Conservation (phyloP, 2,329 filamentous ascomycete genomes). For the Diplodia sapinea region DNA sequence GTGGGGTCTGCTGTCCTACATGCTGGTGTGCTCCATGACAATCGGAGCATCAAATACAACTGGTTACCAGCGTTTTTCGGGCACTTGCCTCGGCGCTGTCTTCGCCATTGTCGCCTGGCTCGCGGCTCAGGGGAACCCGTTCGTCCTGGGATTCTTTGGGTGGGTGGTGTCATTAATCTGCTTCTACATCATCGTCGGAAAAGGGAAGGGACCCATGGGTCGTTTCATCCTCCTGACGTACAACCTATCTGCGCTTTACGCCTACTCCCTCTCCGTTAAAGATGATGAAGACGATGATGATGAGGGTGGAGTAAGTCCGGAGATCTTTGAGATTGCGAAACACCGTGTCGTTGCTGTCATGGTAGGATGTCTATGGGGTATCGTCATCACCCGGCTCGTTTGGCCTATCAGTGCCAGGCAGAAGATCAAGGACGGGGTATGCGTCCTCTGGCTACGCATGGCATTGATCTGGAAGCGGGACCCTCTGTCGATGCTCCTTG, state of each 20-base stretch:
- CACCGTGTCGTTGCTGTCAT: slow-evolving; percentile 89
- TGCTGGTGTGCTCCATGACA: slow-evolving; percentile 98
- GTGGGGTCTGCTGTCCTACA: slow-evolving; percentile 95
- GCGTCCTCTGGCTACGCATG: slow-evolving; percentile 92
- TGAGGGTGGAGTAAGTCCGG: slow-evolving; percentile 80
- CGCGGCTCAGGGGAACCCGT: slow-evolving; percentile 73
- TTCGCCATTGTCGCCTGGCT: slow-evolving; percentile 81
- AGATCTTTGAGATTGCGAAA: slow-evolving; percentile 84
- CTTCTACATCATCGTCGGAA: slow-evolving; percentile 87
- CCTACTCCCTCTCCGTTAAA: slow-evolving; percentile 82
- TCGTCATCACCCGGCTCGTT: slow-evolving; percentile 85
- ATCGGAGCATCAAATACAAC: slow-evolving; percentile 96
- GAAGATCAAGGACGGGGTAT: slow-evolving; percentile 88
- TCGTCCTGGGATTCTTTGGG: slow-evolving; percentile 78
- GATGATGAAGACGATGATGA: slow-evolving; percentile 83
- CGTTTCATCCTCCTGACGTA: slow-evolving; percentile 95
- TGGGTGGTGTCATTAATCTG: slow-evolving; percentile 81
- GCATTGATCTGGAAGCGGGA: slow-evolving; percentile 95
- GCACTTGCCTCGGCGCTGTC: slow-evolving; percentile 80
- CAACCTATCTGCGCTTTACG: slow-evolving; percentile 92
- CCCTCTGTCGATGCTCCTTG: slow-evolving; percentile 73
- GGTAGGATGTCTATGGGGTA: slow-evolving; percentile 86
- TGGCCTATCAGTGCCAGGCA: slow-evolving; percentile 91
- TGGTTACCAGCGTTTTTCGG: slow-evolving; percentile 81
- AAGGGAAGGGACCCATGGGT: slow-evolving; percentile 85